Evolutionary conservation across 2,329 filamentous ascomycete species (phyloP).

Genomic region (Alternaria hordeiaustralica): DNA sequence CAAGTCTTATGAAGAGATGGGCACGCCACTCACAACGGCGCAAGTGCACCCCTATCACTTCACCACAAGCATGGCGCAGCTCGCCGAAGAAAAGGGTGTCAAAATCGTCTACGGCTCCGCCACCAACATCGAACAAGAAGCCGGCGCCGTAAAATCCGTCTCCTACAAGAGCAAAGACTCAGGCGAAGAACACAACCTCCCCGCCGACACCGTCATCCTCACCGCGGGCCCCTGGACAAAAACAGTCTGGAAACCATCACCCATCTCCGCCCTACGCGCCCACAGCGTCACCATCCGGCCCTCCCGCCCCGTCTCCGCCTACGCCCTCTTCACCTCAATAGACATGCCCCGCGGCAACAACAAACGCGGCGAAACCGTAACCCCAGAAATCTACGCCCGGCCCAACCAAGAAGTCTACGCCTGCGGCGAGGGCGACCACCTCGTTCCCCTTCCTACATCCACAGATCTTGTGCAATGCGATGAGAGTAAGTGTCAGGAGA

Average conservation of each 20-base stretch:
- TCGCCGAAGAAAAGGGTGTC: constrained; percentile 68
- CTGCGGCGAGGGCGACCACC: constrained; percentile 85
- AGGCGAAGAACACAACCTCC: constrained; percentile 55
- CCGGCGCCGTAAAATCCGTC: constrained; percentile 67
- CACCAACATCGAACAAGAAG: constrained; percentile 66
- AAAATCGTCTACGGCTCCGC: constrained; percentile 73
- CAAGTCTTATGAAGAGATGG: constrained; percentile 81
- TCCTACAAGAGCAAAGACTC: constrained; percentile 63
- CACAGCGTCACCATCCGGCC: constrained; percentile 69
- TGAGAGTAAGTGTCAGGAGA: constrained; percentile 78
- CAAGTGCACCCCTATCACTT: constrained; percentile 95
- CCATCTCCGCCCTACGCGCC: constrained; percentile 66
- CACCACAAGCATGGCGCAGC: constrained; percentile 79
- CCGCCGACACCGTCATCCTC: constrained; percentile 64
- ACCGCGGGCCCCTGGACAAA: constrained; percentile 69
- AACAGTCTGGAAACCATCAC: constrained; percentile 59
- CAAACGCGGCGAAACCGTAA: constrained; percentile 61
- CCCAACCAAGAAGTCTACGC: constrained; percentile 91
- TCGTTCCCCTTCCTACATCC: constrained; percentile 75
- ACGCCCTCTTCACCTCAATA: constrained; percentile 88
- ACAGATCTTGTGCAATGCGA: constrained; percentile 80
- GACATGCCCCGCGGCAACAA: constrained; percentile 65
- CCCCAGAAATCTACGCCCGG: constrained; percentile 92
- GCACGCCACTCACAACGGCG: constrained; percentile 78
- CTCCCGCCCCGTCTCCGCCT: constrained; percentile 67